A percentile compares a stretch with the other conserved stretches of the same genome.
Conservation (phyloP, 2,329 filamentous ascomycete genomes). For the Colletotrichum sp. region DNA sequence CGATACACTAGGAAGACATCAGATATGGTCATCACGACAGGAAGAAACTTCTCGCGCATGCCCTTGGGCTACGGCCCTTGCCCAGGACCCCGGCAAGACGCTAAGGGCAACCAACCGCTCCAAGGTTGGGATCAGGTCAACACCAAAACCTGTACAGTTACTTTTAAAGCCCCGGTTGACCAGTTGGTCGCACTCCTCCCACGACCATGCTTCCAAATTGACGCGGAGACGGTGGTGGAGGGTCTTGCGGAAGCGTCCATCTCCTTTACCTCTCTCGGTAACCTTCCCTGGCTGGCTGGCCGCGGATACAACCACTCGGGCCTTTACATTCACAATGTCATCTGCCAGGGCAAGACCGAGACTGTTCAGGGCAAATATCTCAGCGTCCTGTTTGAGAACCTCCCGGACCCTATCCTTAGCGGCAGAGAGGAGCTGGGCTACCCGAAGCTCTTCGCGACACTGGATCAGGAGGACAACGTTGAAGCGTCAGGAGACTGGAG, state of each 20-base stretch:
- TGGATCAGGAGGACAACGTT: constrained; percentile 31
- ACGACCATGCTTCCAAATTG: constrained; percentile 54
- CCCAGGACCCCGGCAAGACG: background rate
- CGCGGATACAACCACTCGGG: constrained; percentile 62
- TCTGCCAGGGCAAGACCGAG: constrained; percentile 57
- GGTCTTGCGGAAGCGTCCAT: constrained; percentile 45
- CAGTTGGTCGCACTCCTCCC: constrained; percentile 61
- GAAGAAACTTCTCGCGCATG: background rate
- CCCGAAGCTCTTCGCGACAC: constrained; percentile 56
- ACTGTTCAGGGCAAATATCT: constrained; percentile 55
- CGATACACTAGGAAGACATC: background rate
- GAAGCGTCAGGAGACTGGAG: background rate
- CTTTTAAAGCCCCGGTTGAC: background rate
- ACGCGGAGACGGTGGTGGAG: constrained; percentile 43
- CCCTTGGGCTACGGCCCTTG: background rate
- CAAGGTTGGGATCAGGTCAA: background rate
- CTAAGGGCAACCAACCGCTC: background rate
- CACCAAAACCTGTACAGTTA: background rate
- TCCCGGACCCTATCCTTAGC: constrained; percentile 64
- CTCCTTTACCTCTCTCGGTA: constrained; percentile 45
- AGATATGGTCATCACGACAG: background rate
- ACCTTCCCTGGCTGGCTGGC: constrained; percentile 66
- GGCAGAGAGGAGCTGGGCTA: constrained; percentile 66
- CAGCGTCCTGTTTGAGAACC: constrained; percentile 61
- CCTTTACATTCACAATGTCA: constrained; percentile 66